Conservation (phyloP, 1,284 basidiomycete species). For the Apiotrichum laibachii region DNA sequence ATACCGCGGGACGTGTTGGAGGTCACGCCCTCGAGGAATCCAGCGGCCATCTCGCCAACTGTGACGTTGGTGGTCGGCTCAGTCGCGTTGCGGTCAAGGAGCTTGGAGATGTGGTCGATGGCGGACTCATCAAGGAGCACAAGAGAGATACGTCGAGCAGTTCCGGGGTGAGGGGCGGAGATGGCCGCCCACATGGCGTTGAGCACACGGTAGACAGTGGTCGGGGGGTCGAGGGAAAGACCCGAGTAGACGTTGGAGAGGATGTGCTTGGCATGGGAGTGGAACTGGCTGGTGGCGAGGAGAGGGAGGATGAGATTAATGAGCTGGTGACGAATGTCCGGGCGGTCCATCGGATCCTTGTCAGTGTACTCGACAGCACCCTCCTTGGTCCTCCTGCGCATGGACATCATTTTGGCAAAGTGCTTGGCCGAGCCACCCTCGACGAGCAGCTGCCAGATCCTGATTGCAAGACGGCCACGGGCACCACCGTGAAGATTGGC, state of each 20-base stretch:
- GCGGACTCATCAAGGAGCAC: conserved; percentile 53
- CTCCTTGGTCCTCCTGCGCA: conserved; percentile 47
- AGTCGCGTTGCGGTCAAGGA: conserved; percentile 69
- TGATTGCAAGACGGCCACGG: conserved; percentile 32
- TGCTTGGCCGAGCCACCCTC: conserved; percentile 46
- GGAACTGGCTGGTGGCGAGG: conserved; percentile 38
- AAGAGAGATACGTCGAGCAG: conserved; percentile 40
- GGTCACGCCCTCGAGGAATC: conserved; percentile 84
- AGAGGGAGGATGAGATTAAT: conserved; percentile 46
- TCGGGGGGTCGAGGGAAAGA: conserved; percentile 44
- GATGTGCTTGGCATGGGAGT: conserved; percentile 38
- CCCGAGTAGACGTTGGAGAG: conserved; percentile 44
- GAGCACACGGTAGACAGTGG: conserved; percentile 47
- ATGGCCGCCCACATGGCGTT: conserved; percentile 45
- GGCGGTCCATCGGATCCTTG: conserved; percentile 44
- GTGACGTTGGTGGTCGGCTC: conserved; percentile 57
- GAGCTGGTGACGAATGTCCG: conserved; percentile 49
- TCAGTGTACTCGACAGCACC: conserved; percentile 37
- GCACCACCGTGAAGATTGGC: conserved; percentile 22
- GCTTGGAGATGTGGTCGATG: conserved; percentile 69
- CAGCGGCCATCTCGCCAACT: conserved; percentile 75
- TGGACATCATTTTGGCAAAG: conserved; percentile 47
- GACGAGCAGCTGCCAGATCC: conserved; percentile 39
- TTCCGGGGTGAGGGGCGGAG: conserved; percentile 32
- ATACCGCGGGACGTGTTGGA: conserved; percentile 77